Percentiles rank a stretch among this genome's conserved stretches.
These are phyloP conservation scores for Vitis amurensis DNA, from an alignment of 164 flowering plant genomes.

Conservation along the genomic window DNA sequence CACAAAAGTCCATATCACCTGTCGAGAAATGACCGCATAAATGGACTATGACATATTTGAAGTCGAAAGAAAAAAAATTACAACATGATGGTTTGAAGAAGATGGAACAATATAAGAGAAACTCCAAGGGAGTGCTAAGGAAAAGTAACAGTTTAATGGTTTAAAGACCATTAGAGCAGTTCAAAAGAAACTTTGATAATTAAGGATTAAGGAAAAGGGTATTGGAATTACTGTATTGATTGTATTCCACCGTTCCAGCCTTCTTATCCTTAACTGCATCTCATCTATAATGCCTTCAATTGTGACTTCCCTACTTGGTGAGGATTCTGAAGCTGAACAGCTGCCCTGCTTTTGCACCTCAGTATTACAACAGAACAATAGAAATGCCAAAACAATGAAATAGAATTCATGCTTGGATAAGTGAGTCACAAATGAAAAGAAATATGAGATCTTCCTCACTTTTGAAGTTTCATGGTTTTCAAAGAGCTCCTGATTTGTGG, in stretches of 20 bases:
- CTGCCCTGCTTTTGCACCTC: slow-evolving; percentile 54
- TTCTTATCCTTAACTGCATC: slow-evolving; percentile 75
- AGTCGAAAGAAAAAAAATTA: not conserved
- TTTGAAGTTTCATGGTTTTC: not conserved
- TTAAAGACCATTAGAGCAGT: no score
- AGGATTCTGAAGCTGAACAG: slow-evolving; percentile 77
- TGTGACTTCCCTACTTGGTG: slow-evolving; percentile 59
- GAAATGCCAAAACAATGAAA: not conserved
- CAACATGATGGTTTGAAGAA: not conserved
- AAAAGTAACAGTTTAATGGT: no score
- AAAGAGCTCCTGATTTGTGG: not conserved
- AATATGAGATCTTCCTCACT: not conserved
- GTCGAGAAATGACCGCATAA: slow-evolving; percentile 8
- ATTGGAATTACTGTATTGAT: slow-evolving; percentile 73
- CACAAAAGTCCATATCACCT: slow-evolving; percentile 96
- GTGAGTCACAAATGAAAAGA: not conserved
- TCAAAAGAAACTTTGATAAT: no score
- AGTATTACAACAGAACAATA: slow-evolving; percentile 3
- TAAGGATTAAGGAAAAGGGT: not conserved
- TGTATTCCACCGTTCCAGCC: slow-evolving; percentile 90
- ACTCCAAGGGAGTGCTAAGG: not conserved
- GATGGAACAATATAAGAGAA: not conserved
- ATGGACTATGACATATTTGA: no score
- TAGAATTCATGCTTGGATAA: not conserved
- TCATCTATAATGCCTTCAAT: slow-evolving; percentile 77